These are phyloP conservation scores for Apiospora arundinis DNA, from an alignment of 2,329 filamentous ascomycete species.

Conservation along the genomic window DNA sequence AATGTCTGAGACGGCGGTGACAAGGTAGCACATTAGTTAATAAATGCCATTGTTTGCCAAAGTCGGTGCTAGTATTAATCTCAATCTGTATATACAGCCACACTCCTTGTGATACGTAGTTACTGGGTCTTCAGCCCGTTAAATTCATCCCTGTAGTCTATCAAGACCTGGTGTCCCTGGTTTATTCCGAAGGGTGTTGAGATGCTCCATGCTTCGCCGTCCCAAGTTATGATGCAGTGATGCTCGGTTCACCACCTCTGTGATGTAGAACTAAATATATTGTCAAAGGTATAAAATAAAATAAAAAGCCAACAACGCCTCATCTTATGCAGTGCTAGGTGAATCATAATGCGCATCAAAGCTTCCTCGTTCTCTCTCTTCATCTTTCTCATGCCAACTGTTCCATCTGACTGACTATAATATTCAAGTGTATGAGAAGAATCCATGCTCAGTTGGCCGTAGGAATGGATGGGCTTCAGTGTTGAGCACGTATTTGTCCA, in stretches of 20 bases:
- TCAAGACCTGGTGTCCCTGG: not conserved
- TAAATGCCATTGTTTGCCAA: not conserved
- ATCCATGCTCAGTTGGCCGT: conserved; percentile 25
- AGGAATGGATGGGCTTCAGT: conserved; percentile 57
- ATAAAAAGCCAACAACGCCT: not conserved
- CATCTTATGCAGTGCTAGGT: not conserved
- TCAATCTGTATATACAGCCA: not conserved
- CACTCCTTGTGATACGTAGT: not conserved
- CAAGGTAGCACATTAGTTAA: not conserved
- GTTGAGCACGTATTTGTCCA: conserved; percentile 72
- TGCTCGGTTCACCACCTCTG: not conserved
- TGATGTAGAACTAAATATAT: not conserved
- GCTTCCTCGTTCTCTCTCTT: not conserved
- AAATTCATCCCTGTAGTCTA: not conserved
- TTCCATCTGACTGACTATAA: not conserved
- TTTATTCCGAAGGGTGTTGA: not conserved
- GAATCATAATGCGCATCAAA: not conserved
- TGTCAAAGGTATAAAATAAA: not conserved
- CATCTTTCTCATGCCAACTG: not conserved
- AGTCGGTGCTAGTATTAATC: not conserved
- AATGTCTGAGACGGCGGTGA: not conserved
- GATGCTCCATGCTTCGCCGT: not conserved
- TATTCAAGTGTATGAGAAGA: not conserved
- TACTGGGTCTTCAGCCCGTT: not conserved
- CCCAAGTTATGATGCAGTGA: not conserved